Conservation (phyloP, 306 rosid genomes). For the Gynostemma pentaphyllum region DNA sequence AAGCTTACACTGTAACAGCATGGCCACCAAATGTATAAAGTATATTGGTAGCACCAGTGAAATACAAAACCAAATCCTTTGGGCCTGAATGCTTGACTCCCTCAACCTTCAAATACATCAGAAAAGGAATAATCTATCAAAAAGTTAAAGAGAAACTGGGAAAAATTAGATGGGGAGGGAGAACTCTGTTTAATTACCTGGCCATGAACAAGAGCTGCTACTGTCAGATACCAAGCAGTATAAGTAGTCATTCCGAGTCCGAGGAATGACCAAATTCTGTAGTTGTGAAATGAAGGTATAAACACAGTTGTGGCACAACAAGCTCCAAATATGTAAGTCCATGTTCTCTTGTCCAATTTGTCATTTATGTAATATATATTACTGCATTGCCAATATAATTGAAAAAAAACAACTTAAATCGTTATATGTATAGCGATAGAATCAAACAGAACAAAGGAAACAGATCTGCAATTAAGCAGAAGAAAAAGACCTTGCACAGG, state of each 20-base stretch:
- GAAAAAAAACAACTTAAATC: neutral
- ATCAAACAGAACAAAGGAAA: neutral
- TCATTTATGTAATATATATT: conserved; percentile 45
- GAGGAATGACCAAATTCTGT: conserved; percentile 46
- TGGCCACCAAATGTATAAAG: conserved; percentile 72
- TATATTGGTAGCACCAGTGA: conserved; percentile 68
- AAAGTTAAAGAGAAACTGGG: neutral
- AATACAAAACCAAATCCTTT: conserved; percentile 40
- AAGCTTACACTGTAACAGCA: conserved; percentile 55
- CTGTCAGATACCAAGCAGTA: conserved; percentile 63
- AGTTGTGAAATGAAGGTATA: conserved; percentile 58
- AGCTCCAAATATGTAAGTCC: conserved; percentile 65
- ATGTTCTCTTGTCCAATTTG: conserved; percentile 57
- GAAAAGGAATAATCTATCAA: neutral
- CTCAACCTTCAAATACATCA: conserved; percentile 26
- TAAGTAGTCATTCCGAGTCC: conserved; percentile 68
- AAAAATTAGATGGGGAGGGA: neutral
- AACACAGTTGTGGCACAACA: conserved; percentile 70
- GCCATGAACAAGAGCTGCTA: conserved; percentile 44
- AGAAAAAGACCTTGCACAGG: conserved; percentile 48
- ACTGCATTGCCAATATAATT: conserved; percentile 17
- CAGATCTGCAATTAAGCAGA: neutral
- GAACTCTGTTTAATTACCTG: conserved; percentile 24
- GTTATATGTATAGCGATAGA: neutral
- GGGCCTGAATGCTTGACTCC: conserved; percentile 52